Evolutionary conservation across 2,329 filamentous ascomycete species (phyloP).

Genomic region (Immersiporthe knoxdaviesiana): DNA sequence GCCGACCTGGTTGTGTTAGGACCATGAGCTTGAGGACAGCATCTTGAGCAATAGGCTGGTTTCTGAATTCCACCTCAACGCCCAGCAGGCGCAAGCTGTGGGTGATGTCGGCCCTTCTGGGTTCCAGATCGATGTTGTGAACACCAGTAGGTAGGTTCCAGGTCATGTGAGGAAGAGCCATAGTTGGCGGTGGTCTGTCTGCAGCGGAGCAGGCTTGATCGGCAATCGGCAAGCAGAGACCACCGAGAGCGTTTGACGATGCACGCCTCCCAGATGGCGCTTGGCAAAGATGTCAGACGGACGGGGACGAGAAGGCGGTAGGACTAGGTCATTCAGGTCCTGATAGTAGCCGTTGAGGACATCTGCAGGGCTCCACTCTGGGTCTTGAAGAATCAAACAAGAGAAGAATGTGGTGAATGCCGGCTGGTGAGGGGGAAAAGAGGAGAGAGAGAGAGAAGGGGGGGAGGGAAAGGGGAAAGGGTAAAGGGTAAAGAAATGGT

Average conservation of each 20-base stretch:
- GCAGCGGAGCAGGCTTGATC: background rate
- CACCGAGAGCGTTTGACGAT: background rate
- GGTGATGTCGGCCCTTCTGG: background rate
- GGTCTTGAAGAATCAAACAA: background rate
- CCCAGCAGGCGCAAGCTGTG: slow-evolving; percentile 9
- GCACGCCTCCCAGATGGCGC: background rate
- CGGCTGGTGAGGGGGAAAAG: background rate
- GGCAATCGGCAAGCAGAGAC: background rate
- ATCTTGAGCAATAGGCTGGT: slow-evolving; percentile 9
- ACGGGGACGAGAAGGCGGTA: background rate
- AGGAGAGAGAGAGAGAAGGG: background rate
- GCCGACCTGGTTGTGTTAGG: background rate
- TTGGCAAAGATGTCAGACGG: background rate
- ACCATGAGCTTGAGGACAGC: slow-evolving; percentile 18
- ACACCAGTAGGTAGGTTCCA: background rate
- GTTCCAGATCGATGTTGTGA: background rate
- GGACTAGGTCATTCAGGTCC: background rate
- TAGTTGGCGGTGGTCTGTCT: too few species aligned
- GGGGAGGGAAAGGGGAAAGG: too few species aligned
- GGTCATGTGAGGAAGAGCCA: background rate
- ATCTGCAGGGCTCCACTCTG: background rate
- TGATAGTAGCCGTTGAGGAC: background rate
- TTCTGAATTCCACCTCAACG: slow-evolving; percentile 1
- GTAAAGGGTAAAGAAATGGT: too few species aligned
- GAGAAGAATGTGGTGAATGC: background rate